Conservation (phyloP, 768 basidiomycete genomes). For the Podaxis rugospora region DNA sequence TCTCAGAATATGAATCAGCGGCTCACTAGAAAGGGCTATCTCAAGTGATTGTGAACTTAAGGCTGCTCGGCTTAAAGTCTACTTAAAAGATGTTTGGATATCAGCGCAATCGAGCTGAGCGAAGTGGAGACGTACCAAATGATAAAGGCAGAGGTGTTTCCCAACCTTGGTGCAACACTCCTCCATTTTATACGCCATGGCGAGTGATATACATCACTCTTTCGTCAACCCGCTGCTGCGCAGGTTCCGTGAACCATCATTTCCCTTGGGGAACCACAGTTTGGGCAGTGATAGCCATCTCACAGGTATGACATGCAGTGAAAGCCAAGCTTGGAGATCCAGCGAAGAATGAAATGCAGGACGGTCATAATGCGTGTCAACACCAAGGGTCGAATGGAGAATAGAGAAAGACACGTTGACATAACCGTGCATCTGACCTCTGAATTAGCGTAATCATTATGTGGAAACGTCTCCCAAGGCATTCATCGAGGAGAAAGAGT, state of each 20-base stretch:
- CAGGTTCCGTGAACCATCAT: not conserved
- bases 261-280: not conserved
- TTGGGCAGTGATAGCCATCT: not conserved
- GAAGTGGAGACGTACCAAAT: not conserved
- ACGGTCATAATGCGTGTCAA: not conserved
- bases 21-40: not conserved
- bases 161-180: not conserved
- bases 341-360: not conserved
- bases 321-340: not conserved
- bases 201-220: not conserved
- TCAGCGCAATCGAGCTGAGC: not conserved
- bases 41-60: too few relatives aligned
- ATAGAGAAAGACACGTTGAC: not conserved
- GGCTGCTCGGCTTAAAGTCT: too few relatives aligned
- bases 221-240: not conserved
- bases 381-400: not conserved
- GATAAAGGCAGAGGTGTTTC: not conserved
- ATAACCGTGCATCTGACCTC: not conserved
- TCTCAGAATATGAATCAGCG: not conserved
- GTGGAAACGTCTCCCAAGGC: too few relatives aligned
- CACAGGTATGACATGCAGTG: not conserved
- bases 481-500: too few relatives aligned
- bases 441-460: not conserved
- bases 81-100: not conserved
- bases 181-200: not conserved